These are phyloP conservation scores for Aspergillus ustus DNA, from an alignment of 2,329 filamentous ascomycete genomes.

Conservation along the genomic window DNA sequence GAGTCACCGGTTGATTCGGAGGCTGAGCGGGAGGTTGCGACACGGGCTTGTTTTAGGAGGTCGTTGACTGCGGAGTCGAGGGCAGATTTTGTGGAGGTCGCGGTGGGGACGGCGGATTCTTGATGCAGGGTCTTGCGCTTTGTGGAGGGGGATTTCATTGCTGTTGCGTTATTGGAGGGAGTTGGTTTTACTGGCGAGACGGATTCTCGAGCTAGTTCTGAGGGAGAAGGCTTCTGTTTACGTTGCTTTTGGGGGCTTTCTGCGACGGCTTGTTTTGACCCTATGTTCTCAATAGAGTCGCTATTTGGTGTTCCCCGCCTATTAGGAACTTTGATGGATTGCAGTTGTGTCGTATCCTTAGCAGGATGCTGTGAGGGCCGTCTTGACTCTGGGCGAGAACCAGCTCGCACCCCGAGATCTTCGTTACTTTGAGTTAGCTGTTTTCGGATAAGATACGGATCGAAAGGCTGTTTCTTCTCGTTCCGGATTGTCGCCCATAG, in stretches of 20 bases:
- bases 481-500: constrained; percentile 76
- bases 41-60: constrained; percentile 46
- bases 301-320: not conserved
- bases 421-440: constrained; percentile 27
- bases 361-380: constrained; percentile 11
- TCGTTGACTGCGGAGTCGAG: constrained; percentile 47
- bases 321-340: not conserved
- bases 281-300: not conserved
- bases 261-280: constrained; percentile 1
- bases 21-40: constrained; percentile 35
- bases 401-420: constrained; percentile 25
- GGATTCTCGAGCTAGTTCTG: not conserved
- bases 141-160: constrained; percentile 11
- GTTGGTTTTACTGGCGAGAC: not conserved
- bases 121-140: constrained; percentile 26
- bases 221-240: not conserved
- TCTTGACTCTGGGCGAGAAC: constrained; percentile 27
- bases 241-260: not conserved
- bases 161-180: not conserved
- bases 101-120: constrained; percentile 10
- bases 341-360: constrained; percentile 17
- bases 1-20: constrained; percentile 25
- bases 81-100: constrained; percentile 30
- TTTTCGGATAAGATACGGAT: constrained; percentile 48
- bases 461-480: constrained; percentile 54